These are phyloP conservation scores for Yamadazyma endophytica DNA, from an alignment of 805 yeast species.

Conservation along the genomic window DNA sequence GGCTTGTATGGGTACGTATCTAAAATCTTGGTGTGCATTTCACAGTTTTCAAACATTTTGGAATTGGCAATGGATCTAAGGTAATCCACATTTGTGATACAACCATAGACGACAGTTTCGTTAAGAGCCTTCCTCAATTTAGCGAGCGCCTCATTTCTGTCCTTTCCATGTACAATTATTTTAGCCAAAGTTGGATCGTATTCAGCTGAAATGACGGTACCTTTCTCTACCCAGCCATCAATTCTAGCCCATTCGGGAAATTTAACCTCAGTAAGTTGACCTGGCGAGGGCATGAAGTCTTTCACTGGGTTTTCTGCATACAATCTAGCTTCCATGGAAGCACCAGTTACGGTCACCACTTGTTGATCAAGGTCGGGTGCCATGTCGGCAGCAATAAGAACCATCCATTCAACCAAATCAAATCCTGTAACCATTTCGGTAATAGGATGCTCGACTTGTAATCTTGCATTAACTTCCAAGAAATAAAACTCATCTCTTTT, in stretches of 20 bases:
- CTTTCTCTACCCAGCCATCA: conserved; percentile 91
- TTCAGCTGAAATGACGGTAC: conserved; percentile 85
- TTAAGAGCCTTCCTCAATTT: conserved; percentile 76
- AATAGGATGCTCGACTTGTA: conserved; percentile 97
- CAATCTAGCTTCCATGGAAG: conserved; percentile 93
- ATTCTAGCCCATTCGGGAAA: conserved; percentile 93
- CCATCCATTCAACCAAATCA: conserved; percentile 97
- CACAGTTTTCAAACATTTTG: conserved; percentile 75
- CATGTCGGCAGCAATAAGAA: conserved; percentile 81
- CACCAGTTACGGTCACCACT: conserved; percentile 65
- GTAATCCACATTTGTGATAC: conserved; percentile 86
- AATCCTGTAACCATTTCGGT: conserved; percentile 94
- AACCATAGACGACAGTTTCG: conserved; percentile 86
- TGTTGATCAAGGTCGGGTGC: conserved; percentile 70
- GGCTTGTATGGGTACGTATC: conserved; percentile 79
- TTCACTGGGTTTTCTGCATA: conserved; percentile 97
- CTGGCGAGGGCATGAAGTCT: conserved; percentile 95
- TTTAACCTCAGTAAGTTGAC: conserved; percentile 77
- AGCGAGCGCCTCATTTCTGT: conserved; percentile 77
- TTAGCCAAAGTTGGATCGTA: conserved; percentile 96
- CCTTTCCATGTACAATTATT: conserved; percentile 90
- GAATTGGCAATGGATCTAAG: conserved; percentile 82
- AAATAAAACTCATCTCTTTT: conserved; percentile 86
- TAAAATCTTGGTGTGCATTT: conserved; percentile 82
- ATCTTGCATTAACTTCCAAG: conserved; percentile 92